A percentile compares a stretch with the other conserved stretches of the same genome.
Evolutionary conservation across 1,284 basidiomycete genomes (phyloP).

Genomic region (Cutaneotrichosporon arboriforme): DNA sequence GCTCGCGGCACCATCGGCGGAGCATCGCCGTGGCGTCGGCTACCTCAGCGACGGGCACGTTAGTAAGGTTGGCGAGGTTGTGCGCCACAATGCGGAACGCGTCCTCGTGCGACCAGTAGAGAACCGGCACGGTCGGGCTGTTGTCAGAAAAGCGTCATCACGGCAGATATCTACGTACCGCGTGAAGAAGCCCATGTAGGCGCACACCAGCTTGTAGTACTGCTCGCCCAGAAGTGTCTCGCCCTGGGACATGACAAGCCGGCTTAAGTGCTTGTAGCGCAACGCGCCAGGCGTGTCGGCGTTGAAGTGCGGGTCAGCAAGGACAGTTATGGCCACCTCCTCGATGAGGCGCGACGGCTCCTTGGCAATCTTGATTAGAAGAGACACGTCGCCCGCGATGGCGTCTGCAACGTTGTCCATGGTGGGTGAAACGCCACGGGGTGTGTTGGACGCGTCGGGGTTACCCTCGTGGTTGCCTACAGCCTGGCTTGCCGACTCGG

Average conservation of each 20-base stretch:
- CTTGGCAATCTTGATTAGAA: too few species aligned
- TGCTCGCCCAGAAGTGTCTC: too few species aligned
- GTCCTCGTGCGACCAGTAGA: conserved; percentile 4
- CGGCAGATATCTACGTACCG: not conserved
- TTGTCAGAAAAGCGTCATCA: not conserved
- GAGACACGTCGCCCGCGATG: too few species aligned
- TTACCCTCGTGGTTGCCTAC: too few species aligned
- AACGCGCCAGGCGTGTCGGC: not conserved
- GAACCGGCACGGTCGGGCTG: conserved; percentile 4
- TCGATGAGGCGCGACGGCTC: too few species aligned
- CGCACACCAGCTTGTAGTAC: too few species aligned
- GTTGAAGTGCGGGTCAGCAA: not conserved
- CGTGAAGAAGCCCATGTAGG: not conserved
- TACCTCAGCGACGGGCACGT: not conserved
- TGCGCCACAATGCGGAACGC: not conserved
- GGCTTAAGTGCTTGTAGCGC: not conserved
- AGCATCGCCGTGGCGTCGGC: not conserved
- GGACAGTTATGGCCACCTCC: not conserved
- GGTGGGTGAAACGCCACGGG: too few species aligned
- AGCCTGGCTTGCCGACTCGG: too few species aligned
- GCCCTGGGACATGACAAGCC: too few species aligned
- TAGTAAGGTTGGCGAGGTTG: not conserved
- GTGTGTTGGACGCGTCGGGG: too few species aligned
- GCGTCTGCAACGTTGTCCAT: too few species aligned
- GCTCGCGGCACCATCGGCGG: not conserved